A percentile compares a stretch with the other conserved stretches of the same genome.
Evolutionary conservation across 164 flowering plant genomes (phyloP).

Genomic region (Vitis rupestris): DNA sequence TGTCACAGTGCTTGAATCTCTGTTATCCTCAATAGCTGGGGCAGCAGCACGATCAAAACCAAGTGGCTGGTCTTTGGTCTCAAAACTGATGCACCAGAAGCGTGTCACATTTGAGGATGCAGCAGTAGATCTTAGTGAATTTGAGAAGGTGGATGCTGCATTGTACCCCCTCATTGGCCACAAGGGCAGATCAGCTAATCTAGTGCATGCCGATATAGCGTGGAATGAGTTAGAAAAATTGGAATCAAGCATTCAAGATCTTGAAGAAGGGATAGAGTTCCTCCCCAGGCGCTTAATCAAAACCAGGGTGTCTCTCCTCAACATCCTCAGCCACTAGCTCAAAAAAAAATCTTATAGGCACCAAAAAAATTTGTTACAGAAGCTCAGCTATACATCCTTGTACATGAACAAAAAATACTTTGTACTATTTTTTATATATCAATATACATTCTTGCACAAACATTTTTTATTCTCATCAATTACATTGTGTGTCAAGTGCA

Average conservation of each 20-base stretch:
- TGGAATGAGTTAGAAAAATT: conserved; percentile 19
- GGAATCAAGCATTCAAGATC: conserved; percentile 30
- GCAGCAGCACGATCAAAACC: not conserved
- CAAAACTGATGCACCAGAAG: conserved; percentile 29
- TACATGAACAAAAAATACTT: no score
- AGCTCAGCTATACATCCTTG: no score
- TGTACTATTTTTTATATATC: no score
- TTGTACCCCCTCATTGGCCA: not conserved
- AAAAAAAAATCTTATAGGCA: no score
- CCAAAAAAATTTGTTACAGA: no score
- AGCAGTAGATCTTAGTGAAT: conserved; percentile 13
- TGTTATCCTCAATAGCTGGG: conserved; percentile 8
- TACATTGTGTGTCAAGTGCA: no score
- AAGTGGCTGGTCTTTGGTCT: conserved; percentile 28
- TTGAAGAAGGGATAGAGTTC: conserved; percentile 44
- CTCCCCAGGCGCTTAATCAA: conserved; percentile 33
- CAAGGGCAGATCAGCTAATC: conserved; percentile 5
- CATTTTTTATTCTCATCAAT: no score
- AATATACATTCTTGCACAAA: no score
- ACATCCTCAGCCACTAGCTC: conserved; percentile 32
- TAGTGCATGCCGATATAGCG: conserved; percentile 3
- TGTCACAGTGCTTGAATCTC: conserved; percentile 13
- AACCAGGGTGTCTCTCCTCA: conserved; percentile 47
- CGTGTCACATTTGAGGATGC: conserved; percentile 7
- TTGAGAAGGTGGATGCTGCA: conserved; percentile 20